Base-by-base conservation (phyloP, 345 rosid species). In the Gossypium raimondii region DNA sequence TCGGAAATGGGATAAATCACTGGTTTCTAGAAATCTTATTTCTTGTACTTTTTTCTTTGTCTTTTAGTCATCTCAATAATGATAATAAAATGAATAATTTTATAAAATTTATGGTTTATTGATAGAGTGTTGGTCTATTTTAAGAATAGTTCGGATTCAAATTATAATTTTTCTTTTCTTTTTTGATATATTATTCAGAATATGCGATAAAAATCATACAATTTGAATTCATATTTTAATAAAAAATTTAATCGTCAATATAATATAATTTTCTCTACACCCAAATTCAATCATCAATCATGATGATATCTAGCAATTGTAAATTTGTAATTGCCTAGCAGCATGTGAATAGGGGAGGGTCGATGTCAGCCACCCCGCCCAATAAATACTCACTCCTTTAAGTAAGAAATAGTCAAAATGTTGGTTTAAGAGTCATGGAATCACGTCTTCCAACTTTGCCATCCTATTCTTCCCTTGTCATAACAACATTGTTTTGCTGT, bases 381-480 rank as follows among this genome's bases (percentile, higher is more conserved):
- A 69, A 69, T 51, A 27, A 69, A 69, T 69, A 29, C 59, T 51
- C 60, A 29, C 57, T 27, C 60, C 7, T 10, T 17, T 27, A 17
- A 68, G 59, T 69, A 51, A 51, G 16, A 51, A 69, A 69, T 27
- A 51, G 25, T 69, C 47, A 69, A 69, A 68, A 27, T 69, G 60
- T 51, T 51, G 17, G 38, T 51, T 68, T 68, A 50, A 48, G 72
- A 8, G 13, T 20, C n/a, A 66, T 20, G 29, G 29, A n/a, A 44
- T 66, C 17, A 66, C 45, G 53, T 48, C 20, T 68, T 68, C 22
- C 22, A 63, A 38, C 13, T 38, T 63, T 17, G 25, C 18, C 24
- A 38, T 34, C 43, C 38, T 61, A 27, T 17, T 27, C 65, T 27
- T 61, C 43, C 18, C 10, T 27, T 1, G 4, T 61, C 43, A 61